These are phyloP conservation scores for Symbiotaphrina buchneri DNA, from an alignment of 495 filamentous ascomycete species.

Conservation along the genomic window DNA sequence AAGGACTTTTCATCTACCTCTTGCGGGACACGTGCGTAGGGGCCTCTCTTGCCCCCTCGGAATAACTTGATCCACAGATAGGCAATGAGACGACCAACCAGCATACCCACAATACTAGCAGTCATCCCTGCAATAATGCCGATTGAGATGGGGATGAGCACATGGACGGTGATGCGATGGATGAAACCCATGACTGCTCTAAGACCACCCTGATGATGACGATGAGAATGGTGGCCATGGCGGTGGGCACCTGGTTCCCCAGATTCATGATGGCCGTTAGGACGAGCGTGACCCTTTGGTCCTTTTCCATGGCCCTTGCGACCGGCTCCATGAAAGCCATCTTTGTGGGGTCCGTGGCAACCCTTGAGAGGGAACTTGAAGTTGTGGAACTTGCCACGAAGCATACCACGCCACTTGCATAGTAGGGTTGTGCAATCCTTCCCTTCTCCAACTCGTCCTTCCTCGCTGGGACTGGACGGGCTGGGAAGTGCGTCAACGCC, in stretches of 20 bases:
- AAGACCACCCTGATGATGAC: conserved; percentile 2
- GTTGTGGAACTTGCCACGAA: conserved; percentile 15
- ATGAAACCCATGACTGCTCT: too few relatives aligned
- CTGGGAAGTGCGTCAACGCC: conserved; percentile 10
- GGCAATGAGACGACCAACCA: conserved; percentile 22
- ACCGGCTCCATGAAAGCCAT: conserved; percentile 7
- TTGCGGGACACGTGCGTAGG: neutral
- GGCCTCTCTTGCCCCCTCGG: conserved; percentile 7
- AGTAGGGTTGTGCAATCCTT: conserved; percentile 19
- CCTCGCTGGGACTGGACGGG: conserved; percentile 3
- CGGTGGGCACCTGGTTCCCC: conserved; percentile 2
- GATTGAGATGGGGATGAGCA: conserved; percentile 25
- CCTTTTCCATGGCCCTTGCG: conserved; percentile 7
- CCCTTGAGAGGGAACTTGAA: conserved; percentile 10
- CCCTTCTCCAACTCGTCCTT: conserved; percentile 4
- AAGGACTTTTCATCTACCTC: too few relatives aligned
- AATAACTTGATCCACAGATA: conserved; percentile 19
- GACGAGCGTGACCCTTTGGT: neutral
- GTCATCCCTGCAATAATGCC: conserved; percentile 28
- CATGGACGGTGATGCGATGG: conserved; percentile 18
- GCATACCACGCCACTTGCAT: conserved; percentile 21
- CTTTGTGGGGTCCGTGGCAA: conserved; percentile 9
- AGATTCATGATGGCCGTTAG: conserved; percentile 4
- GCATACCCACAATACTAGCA: conserved; percentile 27
- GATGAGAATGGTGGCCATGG: conserved; percentile 4